phyloP scores from a whole-genome alignment of 345 rosid genomes.

The Linum tenue region DNA sequence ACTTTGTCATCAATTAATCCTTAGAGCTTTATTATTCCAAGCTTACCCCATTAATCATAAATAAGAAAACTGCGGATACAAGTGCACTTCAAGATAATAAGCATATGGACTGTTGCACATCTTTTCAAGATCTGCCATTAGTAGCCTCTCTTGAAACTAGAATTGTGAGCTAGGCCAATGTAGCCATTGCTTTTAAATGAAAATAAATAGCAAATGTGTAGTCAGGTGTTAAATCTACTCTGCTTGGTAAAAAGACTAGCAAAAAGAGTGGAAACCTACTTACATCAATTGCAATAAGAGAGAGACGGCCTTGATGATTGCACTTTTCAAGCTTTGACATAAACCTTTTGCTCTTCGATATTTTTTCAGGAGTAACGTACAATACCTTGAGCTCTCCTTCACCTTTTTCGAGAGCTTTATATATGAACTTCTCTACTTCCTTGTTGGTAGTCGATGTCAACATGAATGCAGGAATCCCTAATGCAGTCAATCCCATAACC shows the following conservation, averaged over 20 bases:
- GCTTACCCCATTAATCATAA: background rate
- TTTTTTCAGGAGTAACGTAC: constrained; percentile 89
- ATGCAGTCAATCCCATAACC: constrained; percentile 89
- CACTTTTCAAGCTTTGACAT: constrained; percentile 99
- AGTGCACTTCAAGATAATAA: background rate
- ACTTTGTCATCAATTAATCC: background rate
- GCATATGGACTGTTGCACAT: background rate
- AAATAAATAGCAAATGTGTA: background rate
- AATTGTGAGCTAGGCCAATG: background rate
- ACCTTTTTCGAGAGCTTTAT: constrained; percentile 86
- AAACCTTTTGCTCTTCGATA: constrained; percentile 94
- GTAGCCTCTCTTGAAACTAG: background rate
- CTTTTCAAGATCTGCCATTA: background rate
- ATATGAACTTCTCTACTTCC: constrained; percentile 81
- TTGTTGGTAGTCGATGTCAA: constrained; percentile 78
- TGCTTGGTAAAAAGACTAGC: constrained; percentile 6
- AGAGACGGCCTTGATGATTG: constrained; percentile 57
- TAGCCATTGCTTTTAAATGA: background rate
- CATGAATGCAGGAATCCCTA: constrained; percentile 79
- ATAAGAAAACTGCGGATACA: background rate
- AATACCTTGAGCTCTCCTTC: constrained; percentile 72
- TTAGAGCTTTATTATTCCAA: background rate
- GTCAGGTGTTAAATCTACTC: background rate
- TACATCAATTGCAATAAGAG: constrained; percentile 82
- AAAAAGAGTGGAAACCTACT: constrained; percentile 20